These are phyloP conservation scores for Dendrobium huoshanense DNA, from an alignment of 106 monocot genomes.

Conservation along the genomic window DNA sequence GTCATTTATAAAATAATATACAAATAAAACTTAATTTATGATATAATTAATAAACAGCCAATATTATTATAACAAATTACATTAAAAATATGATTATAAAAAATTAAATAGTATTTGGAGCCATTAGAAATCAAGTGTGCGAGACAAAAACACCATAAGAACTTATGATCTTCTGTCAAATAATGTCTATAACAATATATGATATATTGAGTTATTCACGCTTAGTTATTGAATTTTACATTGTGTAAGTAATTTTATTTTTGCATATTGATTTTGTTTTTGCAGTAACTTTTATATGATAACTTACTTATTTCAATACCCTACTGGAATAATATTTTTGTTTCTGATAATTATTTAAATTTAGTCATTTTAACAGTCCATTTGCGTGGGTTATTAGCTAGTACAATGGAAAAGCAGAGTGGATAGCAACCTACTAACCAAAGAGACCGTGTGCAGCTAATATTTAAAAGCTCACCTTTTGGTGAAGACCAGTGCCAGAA, in stretches of 20 bases:
- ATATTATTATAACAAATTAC: too few species aligned
- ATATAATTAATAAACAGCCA: background rate
- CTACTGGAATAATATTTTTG: background rate
- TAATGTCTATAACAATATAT: too few species aligned
- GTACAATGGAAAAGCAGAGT: background rate
- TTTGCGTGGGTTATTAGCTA: background rate
- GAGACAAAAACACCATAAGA: too few species aligned
- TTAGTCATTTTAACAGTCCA: background rate
- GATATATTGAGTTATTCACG: too few species aligned
- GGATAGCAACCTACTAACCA: background rate
- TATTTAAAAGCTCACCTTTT: conserved; percentile 33
- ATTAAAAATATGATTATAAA: background rate
- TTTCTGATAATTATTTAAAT: background rate
- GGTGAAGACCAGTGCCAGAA: conserved; percentile 62
- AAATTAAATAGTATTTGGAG: too few species aligned
- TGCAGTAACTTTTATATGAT: background rate
- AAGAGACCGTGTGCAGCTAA: background rate
- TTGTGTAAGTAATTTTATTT: too few species aligned
- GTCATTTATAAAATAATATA: background rate
- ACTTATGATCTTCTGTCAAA: too few species aligned
- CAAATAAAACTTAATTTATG: background rate
- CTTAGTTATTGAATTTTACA: too few species aligned
- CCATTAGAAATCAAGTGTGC: too few species aligned
- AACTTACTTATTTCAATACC: background rate
- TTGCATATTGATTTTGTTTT: too few species aligned